Conservation (phyloP, 768 basidiomycete genomes). For the Boletus barrowsii region DNA sequence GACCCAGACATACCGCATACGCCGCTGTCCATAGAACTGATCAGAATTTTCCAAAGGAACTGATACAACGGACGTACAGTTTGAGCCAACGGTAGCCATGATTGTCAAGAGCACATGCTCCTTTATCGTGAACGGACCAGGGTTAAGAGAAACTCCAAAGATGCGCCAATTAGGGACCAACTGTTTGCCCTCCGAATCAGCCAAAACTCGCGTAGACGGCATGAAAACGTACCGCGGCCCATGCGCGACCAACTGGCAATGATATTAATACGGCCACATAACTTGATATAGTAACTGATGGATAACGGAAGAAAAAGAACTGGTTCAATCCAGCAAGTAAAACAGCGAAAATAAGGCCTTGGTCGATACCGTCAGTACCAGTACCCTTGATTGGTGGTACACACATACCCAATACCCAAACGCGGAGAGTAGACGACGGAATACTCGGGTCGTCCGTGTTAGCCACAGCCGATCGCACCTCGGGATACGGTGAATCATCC, state of each 20-base stretch:
- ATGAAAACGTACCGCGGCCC: slow-evolving; percentile 42
- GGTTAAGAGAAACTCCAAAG: slow-evolving; percentile 63
- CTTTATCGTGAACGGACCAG: slow-evolving; percentile 76
- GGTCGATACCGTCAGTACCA: not conserved
- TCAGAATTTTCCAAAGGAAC: not conserved
- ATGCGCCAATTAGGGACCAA: slow-evolving; percentile 50
- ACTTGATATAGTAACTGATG: slow-evolving; percentile 38
- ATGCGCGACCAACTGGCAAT: slow-evolving; percentile 65
- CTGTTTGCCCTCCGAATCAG: slow-evolving; percentile 14
- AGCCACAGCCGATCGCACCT: slow-evolving; percentile 74
- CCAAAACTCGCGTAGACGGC: no score
- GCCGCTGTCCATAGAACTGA: slow-evolving; percentile 31
- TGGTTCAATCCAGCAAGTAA: slow-evolving; percentile 73
- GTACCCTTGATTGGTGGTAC: fast-evolving
- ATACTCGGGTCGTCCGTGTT: slow-evolving; percentile 69
- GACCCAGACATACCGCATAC: slow-evolving; percentile 37
- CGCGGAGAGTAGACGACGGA: slow-evolving; percentile 56
- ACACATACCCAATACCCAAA: slow-evolving; percentile 51
- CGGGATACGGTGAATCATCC: slow-evolving; percentile 84
- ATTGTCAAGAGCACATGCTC: slow-evolving; percentile 68
- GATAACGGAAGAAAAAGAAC: slow-evolving; percentile 74
- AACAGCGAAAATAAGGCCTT: slow-evolving; percentile 47
- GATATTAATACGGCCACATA: slow-evolving; percentile 70
- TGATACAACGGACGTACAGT: slow-evolving; percentile 16
- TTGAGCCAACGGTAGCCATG: slow-evolving; percentile 52